phyloP scores from a whole-genome alignment of 2,329 filamentous ascomycete genomes.

The Setomelanomma holmii region DNA sequence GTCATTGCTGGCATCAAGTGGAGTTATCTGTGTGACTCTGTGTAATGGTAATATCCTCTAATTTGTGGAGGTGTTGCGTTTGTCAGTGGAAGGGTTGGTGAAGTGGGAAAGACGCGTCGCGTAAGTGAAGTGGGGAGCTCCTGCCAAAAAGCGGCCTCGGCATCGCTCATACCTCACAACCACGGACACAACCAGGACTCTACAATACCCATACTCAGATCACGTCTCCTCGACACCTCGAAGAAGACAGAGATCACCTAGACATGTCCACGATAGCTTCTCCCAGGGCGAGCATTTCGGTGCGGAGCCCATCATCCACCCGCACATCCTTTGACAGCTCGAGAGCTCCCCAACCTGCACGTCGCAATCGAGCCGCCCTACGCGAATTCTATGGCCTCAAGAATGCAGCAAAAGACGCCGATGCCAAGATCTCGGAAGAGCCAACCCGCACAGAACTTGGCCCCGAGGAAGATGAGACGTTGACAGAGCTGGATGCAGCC shows the following conservation, averaged over 20 bases:
- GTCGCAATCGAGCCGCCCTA: conserved; percentile 82
- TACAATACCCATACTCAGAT: conserved; percentile 8
- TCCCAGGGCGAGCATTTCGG: conserved; percentile 65
- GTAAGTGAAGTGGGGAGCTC: conserved; percentile 30
- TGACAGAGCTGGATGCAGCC: conserved; percentile 73
- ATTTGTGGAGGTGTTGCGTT: background rate
- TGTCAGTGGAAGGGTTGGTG: background rate
- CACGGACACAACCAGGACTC: background rate
- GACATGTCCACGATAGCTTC: conserved; percentile 67
- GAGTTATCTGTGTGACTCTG: too few species aligned
- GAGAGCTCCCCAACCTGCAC: conserved; percentile 50
- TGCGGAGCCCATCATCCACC: conserved; percentile 75
- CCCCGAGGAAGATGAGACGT: conserved; percentile 63
- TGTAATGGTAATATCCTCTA: too few species aligned
- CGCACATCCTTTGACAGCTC: conserved; percentile 71
- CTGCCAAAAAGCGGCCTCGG: conserved; percentile 24
- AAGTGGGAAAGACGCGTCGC: conserved; percentile 26
- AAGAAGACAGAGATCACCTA: background rate
- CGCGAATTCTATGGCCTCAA: conserved; percentile 95
- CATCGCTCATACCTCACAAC: conserved; percentile 9
- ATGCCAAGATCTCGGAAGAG: conserved; percentile 42
- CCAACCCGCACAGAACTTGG: conserved; percentile 38
- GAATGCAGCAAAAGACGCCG: conserved; percentile 44
- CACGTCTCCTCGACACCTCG: background rate
- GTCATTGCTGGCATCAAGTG: conserved; percentile 29